Base-by-base conservation (phyloP, 306 rosid species). In the Vicia faba region DNA sequence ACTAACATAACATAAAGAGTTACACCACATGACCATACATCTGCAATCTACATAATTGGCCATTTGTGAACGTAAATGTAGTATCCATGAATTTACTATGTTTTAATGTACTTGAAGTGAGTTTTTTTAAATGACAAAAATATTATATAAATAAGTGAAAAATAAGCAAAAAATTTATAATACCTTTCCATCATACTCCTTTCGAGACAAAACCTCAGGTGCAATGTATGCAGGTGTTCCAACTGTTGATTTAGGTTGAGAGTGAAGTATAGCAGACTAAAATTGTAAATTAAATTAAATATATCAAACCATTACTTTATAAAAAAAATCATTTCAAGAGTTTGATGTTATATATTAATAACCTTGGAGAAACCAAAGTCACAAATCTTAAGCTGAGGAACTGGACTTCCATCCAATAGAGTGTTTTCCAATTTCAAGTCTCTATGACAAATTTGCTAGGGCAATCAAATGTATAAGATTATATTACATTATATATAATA, bases 351-450 rank as follows among this genome's bases (percentile, higher is more conserved):
- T 16, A 7, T 46, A 46, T 46, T 59, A 50, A 53, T 44, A 56
- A 91, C 97, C 99, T 93, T 93, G 72, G 99, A 93, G 82, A 86
- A 88, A 38, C 99, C 99, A 11, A 93, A 93, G 75, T 93, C 99
- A 11, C 97, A 90, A 11, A 93, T 93, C 80, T 93, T 93, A 46
- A 93, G 92, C 40, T 82, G 78, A 7, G 99, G 99, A 6, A 83
- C 70, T 41, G 95, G 90, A 86, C 83, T 85, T 70, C 91, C 97
- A 28, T 93, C 99, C 81, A 90, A 78, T 57, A 93, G 92, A 5
- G 89, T 85, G 83, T 93, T 93, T 68, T 93, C 97, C 83, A 93
- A 74, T 73, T 93, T 93, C 79, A 93, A 81, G 85, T 93, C 99
- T 70, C 99, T 82, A 64, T 93, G 99, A 71, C 97, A 93, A 44